Percentiles rank a stretch among this genome's conserved stretches.
Conservation (phyloP, 306 rosid genomes). For the Sechiopsis laciniata region DNA sequence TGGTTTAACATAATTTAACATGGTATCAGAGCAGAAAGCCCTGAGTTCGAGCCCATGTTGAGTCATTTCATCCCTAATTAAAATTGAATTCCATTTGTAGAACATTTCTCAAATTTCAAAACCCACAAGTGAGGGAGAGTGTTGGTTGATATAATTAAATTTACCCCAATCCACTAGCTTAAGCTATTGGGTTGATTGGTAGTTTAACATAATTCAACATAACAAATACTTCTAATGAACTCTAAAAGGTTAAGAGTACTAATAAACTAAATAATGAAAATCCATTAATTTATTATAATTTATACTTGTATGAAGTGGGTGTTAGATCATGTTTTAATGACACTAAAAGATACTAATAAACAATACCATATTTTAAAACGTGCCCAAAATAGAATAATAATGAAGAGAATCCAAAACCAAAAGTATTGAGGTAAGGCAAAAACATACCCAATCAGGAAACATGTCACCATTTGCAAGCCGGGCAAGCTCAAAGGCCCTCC, state of each 20-base stretch:
- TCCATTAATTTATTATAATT: background rate
- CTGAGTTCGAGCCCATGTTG: too few relatives aligned
- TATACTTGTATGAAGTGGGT: background rate
- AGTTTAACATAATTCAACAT: too few relatives aligned
- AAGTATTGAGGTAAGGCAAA: constrained; percentile 1
- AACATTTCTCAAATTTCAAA: too few relatives aligned
- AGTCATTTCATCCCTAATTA: too few relatives aligned
- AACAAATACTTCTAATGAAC: background rate
- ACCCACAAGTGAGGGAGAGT: too few relatives aligned
- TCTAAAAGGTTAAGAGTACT: background rate
- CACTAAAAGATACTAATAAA: background rate
- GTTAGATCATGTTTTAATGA: background rate
- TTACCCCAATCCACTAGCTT: too few relatives aligned
- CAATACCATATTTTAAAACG: background rate
- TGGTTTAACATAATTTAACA: too few relatives aligned
- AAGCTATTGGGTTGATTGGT: too few relatives aligned
- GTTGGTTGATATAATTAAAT: too few relatives aligned
- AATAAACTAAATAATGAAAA: background rate
- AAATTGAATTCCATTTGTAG: too few relatives aligned
- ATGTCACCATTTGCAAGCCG: constrained; percentile 83
- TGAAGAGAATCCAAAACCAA: background rate
- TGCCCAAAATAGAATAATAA: background rate
- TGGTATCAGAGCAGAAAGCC: too few relatives aligned
- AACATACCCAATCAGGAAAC: constrained; percentile 92
- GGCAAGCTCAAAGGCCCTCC: constrained; percentile 92